phyloP scores from a whole-genome alignment of 257 asterid species.

The Solanum dulcamara region DNA sequence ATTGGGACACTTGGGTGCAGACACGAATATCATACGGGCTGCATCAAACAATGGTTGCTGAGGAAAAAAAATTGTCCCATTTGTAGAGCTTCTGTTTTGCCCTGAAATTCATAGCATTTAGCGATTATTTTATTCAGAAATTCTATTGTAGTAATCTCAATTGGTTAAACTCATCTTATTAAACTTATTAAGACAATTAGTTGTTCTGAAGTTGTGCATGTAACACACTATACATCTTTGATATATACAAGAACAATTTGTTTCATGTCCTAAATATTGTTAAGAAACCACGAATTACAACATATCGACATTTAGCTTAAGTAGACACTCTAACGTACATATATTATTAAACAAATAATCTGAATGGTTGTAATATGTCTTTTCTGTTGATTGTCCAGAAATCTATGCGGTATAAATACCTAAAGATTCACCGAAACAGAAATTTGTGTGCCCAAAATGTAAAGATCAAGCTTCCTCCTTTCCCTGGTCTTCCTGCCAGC shows the following conservation, averaged over 20 bases:
- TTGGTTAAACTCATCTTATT: background rate
- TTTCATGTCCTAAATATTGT: background rate
- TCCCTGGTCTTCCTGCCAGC: no score
- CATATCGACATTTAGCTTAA: background rate
- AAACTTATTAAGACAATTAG: background rate
- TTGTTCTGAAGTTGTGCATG: background rate
- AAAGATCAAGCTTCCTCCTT: no score
- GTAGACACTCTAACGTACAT: background rate
- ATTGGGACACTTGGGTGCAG: background rate
- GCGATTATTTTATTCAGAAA: background rate
- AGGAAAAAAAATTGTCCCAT: background rate
- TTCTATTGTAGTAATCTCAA: background rate
- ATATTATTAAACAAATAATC: background rate
- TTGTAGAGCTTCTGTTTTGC: background rate
- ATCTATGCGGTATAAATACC: no score
- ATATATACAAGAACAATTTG: background rate
- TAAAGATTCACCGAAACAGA: no score
- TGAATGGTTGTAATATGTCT: no score
- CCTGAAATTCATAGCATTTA: background rate
- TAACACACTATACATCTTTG: background rate
- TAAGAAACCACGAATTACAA: background rate
- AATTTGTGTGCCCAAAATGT: no score
- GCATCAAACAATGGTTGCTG: slow-evolving; percentile 4
- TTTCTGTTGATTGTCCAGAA: no score
- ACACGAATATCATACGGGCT: background rate